A percentile compares a stretch with the other conserved stretches of the same genome.
Conservation (phyloP, 495 filamentous ascomycete genomes). For the Penicillium tannophilum region DNA sequence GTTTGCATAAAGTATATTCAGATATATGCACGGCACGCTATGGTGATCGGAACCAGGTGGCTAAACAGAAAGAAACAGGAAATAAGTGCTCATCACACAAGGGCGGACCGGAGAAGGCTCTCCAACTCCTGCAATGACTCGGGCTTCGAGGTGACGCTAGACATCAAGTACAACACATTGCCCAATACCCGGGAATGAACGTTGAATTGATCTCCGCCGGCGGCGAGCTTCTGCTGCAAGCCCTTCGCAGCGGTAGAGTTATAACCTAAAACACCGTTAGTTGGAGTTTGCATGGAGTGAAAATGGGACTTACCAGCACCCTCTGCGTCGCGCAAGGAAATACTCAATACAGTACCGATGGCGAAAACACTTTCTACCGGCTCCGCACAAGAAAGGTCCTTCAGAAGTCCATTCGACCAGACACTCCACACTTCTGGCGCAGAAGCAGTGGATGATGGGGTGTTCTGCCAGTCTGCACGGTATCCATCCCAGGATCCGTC, state of each 20-base stretch:
- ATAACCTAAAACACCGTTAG: constrained; percentile 54
- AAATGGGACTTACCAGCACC: constrained; percentile 44
- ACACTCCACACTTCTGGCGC: constrained; percentile 61
- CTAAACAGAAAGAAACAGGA: not conserved
- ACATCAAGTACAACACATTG: constrained; percentile 79
- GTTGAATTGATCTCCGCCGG: constrained; percentile 47
- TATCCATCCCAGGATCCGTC: constrained; percentile 52
- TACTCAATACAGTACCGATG: constrained; percentile 69
- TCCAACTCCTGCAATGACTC: constrained; percentile 55
- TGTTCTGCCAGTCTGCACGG: constrained; percentile 44
- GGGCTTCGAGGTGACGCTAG: constrained; percentile 59
- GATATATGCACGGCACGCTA: not conserved
- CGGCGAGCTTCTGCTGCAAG: constrained; percentile 57
- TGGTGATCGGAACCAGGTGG: not conserved
- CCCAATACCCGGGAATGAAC: constrained; percentile 75
- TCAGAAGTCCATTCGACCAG: constrained; percentile 62
- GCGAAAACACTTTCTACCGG: constrained; percentile 66
- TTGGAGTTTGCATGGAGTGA: not conserved
- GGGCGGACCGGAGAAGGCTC: constrained; percentile 33
- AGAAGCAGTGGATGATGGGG: constrained; percentile 5
- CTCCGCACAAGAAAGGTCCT: constrained; percentile 52
- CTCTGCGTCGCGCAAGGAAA: constrained; percentile 55
- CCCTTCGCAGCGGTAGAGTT: constrained; percentile 63
- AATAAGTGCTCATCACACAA: not conserved
- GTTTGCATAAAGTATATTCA: not conserved